Base-by-base conservation (phyloP, 129 eudicot species). In the Centaurea solstitialis region DNA sequence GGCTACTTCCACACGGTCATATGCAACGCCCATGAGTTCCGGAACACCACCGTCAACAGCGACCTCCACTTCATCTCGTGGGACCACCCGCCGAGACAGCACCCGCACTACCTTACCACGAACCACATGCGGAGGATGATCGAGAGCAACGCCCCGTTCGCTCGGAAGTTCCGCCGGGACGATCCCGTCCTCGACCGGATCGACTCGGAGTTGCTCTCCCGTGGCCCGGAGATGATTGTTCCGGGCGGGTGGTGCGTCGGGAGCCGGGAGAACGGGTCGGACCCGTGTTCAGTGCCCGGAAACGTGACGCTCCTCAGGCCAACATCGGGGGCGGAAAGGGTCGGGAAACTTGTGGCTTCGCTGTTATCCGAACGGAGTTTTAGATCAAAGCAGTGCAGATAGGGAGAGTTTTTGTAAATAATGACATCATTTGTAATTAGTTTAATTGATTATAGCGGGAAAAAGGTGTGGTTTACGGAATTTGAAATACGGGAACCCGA, bases 11-110 rank as follows among this genome's bases (percentile, higher is more conserved):
- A 91, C 81, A 91, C 97, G 12, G 97, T 91, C 1, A 59, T 88
- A 40, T 92, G 97, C 53, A 92, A 92, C 18, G 81, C 92, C n/a
- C 84, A 70, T 3, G 91, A 90, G 79, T 92, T 92, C 43, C 77
- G 76, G 4, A 86, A 88, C 77, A 89, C 94, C 18, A 87, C 94
- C 0, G 86, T 92, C 66, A 89, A 87, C 83, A 81, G 68, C 47
- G 97, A 92, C 75, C 94, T 92, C 65, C 97, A 92, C 81, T 92
- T 76, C 83, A 92, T 92, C 47, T 76, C 97, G 4, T 92, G 97
- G 97, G 97, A 92, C 80, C 84, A 86, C 50, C 97, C 97, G 5
- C 97, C 97, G 1, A 84, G 86, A 81, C 97, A 92, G 78, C 97
- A 92, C 26, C 97, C 97, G 5, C 92, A 84, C 68, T 68, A 85